phyloP scores from a whole-genome alignment of 2,329 filamentous ascomycete genomes.

The Aspergillus proliferans region DNA sequence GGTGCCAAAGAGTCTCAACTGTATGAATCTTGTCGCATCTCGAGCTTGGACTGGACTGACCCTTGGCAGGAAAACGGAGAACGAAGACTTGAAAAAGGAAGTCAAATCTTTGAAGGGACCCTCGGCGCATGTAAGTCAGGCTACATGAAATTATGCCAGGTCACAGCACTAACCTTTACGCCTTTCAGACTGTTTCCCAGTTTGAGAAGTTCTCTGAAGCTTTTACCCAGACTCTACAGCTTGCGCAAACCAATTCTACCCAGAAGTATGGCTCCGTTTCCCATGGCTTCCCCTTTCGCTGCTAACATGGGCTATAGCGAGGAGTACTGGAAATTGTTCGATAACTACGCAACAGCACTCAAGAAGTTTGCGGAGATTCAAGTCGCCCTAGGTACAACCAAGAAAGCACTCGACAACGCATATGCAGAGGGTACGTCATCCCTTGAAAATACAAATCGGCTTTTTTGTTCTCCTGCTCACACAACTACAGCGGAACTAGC shows the following conservation, averaged over 20 bases:
- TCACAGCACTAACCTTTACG: constrained; percentile 8
- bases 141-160: not conserved
- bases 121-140: constrained; percentile 13
- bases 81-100: constrained; percentile 35
- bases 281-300: not conserved
- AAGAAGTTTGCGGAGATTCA: constrained; percentile 35
- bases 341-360: constrained; percentile 31
- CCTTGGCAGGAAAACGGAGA: constrained; percentile 32
- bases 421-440: constrained; percentile 29
- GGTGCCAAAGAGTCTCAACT: constrained; percentile 34
- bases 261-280: constrained; percentile 25
- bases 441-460: not conserved
- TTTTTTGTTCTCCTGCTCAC: constrained; percentile 14
- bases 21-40: constrained; percentile 18
- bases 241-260: constrained; percentile 28
- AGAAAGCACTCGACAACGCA: constrained; percentile 32
- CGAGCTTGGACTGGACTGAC: constrained; percentile 13
- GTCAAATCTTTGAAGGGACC: constrained; percentile 26
- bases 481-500: constrained; percentile 25
- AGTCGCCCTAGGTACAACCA: constrained; percentile 28
- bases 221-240: constrained; percentile 25
- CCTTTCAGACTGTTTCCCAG: constrained; percentile 20
- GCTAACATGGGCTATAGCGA: constrained; percentile 24
- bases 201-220: constrained; percentile 29
- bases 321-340: constrained; percentile 37